Evolutionary conservation across 306 rosid species (phyloP), one percentile per base, ranked within the genome.

Genomic region (Fagus crenata): DNA sequence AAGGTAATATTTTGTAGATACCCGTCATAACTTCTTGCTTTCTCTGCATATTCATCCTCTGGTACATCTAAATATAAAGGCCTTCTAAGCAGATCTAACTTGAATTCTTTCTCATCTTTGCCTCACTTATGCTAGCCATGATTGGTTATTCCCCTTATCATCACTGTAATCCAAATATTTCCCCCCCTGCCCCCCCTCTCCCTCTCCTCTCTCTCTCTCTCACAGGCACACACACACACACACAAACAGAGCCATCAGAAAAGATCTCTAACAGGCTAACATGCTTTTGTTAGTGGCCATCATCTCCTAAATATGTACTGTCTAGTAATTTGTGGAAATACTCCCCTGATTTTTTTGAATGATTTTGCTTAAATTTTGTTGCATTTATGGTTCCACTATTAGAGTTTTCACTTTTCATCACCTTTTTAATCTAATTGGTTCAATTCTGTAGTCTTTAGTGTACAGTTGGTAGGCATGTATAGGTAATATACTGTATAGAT

Each of bases 1-100:
- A 51, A 90, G 97, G 98, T 95, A 90, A 82, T 63, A 18, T 33
- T 65, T 39, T 12, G 5, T 59, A 42, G 35, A 15, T 75, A 13
- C 49, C 42, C 32, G 13, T 7, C 4, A 46, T 39, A 36, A 40
- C 43, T 28, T 53, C 64, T 64, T 17, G n/a, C 8, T 60, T 17
- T 35, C 71, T 61, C 33, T 41, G 31, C 37, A 28, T 55, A n/a
- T 33, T 58, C 63, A 56, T 32, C 54, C 15, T 58, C 22, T 37
- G 32, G 2, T 49, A 15, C 6, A 72, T 78, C 76, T 81, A 12
- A 40, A 2, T 40, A 55, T 54, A 5, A 32, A 32, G 17, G 59
- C 46, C 63, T 41, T n/a, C 5, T 69, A 64, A 70, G 18, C 15
- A 33, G 39, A 64, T 64, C 64, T 67, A 35, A 63, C 69, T 14